phyloP scores from a whole-genome alignment of 805 yeast genomes.

The Metschnikowia drakensbergensis region DNA sequence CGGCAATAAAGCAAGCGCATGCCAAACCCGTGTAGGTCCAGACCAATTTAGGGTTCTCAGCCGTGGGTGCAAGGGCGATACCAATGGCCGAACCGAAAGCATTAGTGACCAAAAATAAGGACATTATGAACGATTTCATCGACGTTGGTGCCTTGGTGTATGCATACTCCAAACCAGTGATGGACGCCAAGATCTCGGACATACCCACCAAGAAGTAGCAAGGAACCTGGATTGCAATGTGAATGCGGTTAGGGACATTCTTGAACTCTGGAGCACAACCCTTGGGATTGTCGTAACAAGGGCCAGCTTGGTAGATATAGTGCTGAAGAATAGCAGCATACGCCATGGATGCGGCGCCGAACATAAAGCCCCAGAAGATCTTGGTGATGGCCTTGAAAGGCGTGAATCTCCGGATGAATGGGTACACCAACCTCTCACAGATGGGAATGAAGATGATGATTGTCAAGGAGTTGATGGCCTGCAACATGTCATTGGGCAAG shows the following conservation, averaged over 20 bases:
- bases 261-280: constrained; percentile 11
- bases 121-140: constrained; percentile 18
- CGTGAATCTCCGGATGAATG: constrained; percentile 13
- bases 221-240: constrained; percentile 12
- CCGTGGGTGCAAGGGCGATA: constrained; percentile 51
- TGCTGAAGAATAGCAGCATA: constrained; percentile 15
- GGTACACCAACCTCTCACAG: constrained; percentile 12
- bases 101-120: constrained; percentile 59
- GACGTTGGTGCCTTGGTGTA: constrained; percentile 17
- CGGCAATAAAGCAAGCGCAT: constrained; percentile 54
- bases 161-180: constrained; percentile 18
- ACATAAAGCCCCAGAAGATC: constrained; percentile 15
- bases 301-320: constrained; percentile 14
- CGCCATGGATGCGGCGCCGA: constrained; percentile 12
- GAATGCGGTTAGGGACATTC: constrained; percentile 9
- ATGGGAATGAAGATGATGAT: constrained; percentile 14
- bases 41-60: constrained; percentile 63
- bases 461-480: constrained; percentile 11
- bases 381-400: constrained; percentile 17
- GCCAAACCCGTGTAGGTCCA: constrained; percentile 68
- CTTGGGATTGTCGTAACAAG: constrained; percentile 11
- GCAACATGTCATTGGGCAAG: constrained; percentile 16
- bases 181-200: constrained; percentile 14
- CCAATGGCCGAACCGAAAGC: constrained; percentile 76
- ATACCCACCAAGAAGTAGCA: constrained; percentile 11